These are phyloP conservation scores for Cucumis hystrix DNA, from an alignment of 306 rosid species.

Conservation along the genomic window DNA sequence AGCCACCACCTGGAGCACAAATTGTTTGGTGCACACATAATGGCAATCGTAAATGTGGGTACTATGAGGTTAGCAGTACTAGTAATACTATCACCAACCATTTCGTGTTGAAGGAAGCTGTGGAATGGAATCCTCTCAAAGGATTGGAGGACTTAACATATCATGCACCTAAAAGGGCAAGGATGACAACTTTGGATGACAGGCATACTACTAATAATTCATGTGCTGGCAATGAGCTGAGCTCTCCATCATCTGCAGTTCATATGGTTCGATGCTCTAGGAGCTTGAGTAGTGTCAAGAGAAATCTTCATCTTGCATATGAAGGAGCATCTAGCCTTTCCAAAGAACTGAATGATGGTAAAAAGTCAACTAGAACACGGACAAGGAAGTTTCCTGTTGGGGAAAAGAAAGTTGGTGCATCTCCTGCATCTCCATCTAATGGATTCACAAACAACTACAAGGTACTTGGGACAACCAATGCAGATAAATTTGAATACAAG, in stretches of 20 bases:
- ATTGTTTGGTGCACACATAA: constrained; percentile 63
- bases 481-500: constrained; percentile 21
- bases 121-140: constrained; percentile 20
- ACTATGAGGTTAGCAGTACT: constrained; percentile 62
- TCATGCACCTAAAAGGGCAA: constrained; percentile 53
- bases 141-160: constrained; percentile 21
- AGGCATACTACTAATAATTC: constrained; percentile 14
- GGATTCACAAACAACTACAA: constrained; percentile 21
- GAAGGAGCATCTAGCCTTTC: constrained; percentile 32
- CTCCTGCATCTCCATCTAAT: constrained; percentile 1
- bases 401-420: constrained; percentile 19
- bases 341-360: constrained; percentile 19
- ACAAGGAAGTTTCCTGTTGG: constrained; percentile 21
- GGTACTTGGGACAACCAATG: constrained; percentile 15
- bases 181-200: constrained; percentile 23
- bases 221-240: constrained; percentile 25
- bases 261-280: constrained; percentile 30
- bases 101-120: constrained; percentile 32
- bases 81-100: constrained; percentile 12
- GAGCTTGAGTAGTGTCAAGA: constrained; percentile 42
- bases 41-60: constrained; percentile 65
- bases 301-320: constrained; percentile 28
- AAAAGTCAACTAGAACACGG: constrained; percentile 17
- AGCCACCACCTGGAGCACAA: constrained; percentile 55
- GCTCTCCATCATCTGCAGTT: constrained; percentile 31